Base-by-base conservation (phyloP, 164 flowering plant genomes). In the Magnolia officinalis region DNA sequence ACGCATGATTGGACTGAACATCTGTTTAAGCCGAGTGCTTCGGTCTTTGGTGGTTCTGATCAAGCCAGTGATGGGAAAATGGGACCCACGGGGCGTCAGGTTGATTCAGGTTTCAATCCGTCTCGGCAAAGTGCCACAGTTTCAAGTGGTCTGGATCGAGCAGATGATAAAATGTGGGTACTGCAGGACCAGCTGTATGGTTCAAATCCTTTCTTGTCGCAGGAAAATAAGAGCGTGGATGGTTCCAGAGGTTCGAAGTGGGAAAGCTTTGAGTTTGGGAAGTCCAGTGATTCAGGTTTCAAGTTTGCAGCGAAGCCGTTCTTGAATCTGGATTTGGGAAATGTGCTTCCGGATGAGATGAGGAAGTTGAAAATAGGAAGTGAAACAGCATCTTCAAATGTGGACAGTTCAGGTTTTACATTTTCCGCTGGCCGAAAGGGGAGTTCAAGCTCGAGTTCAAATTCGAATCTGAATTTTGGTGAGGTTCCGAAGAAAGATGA, bases 301-400 rank as follows among this genome's bases (percentile, higher is more conserved):
- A 82, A 67, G 70, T 85, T 83, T 79, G 81, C 78, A 61, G 80
- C 77, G 4, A 76, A 52, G 72, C 50, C 14, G 13, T 1, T 24
- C 76, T 72, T 49, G 69, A 72, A 74, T 52, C 71, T 49, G 37
- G 77, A 20, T 68, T 16, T 21, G 14, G 63, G 26, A 52, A 20
- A 58, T 7, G 18, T 23, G 50, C 72, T 75, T 55, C 55, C 77
- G 8, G 55, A 69, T 75, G 74, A 72, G 61, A 52, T 86, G 85
- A 78, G 76, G 66, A 82, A 81, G 59, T 72, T 84, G 81, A 85
- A 74, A n/a, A 82, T 87, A 71, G 82, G 70, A 58, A 26, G 70
- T 65, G 82, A 50, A 63, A 68, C 67, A 26, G 79, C 52, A 13
- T 19, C 51, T 72, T 14, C 26, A 68, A 76, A 21, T 78, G 50